These are phyloP conservation scores for Bryoerythrophyllum caledonicum DNA, from an alignment of 225 moss, liverwort and hornwort species.

Conservation along the genomic window DNA sequence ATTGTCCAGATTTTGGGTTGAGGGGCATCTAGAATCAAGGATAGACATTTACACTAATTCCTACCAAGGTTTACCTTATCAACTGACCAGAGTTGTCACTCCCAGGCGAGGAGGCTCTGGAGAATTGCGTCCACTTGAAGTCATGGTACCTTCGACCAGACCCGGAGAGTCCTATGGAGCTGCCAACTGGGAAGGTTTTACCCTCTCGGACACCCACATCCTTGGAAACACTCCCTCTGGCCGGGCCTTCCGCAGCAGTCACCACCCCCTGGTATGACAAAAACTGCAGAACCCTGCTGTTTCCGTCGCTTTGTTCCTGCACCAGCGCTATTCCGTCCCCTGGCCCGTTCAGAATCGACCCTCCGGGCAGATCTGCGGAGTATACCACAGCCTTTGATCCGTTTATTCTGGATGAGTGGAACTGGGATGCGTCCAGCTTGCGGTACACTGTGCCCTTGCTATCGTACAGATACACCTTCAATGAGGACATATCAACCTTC, in stretches of 20 bases:
- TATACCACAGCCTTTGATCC: constrained; percentile 32
- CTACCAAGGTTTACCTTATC: constrained; percentile 4
- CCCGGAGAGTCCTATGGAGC: constrained; percentile 51
- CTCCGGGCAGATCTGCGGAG: constrained; percentile 32
- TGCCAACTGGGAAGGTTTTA: constrained; percentile 24
- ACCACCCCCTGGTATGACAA: constrained; percentile 49
- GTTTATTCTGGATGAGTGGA: constrained; percentile 22
- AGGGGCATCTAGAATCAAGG: no score
- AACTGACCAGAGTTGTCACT: constrained; percentile 23
- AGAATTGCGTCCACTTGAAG: constrained; percentile 38
- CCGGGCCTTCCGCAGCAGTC: constrained; percentile 48
- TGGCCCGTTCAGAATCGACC: constrained; percentile 48
- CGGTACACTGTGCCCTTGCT: constrained; percentile 36
- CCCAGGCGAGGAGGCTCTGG: constrained; percentile 24
- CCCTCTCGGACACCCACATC: constrained; percentile 42
- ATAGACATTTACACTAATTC: no score
- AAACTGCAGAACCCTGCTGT: constrained; percentile 35
- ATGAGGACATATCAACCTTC: constrained; percentile 28
- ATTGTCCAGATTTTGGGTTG: no score
- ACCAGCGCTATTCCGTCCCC: constrained; percentile 57
- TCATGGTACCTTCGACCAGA: constrained; percentile 28
- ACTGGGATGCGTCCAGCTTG: constrained; percentile 32
- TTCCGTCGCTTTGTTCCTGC: constrained; percentile 11
- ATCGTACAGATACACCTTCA: constrained; percentile 42
- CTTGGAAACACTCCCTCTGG: constrained; percentile 27